These are phyloP conservation scores for Cephaloascus fragrans DNA, from an alignment of 805 yeast genomes.

Conservation along the genomic window DNA sequence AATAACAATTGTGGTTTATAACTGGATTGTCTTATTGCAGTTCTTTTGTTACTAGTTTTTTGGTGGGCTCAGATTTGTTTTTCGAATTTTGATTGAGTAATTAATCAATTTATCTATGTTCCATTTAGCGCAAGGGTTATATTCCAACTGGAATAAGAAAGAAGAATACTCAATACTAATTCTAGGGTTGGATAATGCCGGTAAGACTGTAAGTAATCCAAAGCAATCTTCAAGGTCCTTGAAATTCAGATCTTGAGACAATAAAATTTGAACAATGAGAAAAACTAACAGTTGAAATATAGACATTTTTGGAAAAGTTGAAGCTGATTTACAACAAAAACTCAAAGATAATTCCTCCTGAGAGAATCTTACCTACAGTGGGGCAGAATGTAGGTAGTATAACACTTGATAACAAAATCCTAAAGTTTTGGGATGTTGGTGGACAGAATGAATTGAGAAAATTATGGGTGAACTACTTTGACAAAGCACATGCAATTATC, in stretches of 20 bases:
- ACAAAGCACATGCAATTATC: conserved; percentile 81
- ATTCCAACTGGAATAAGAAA: conserved; percentile 44
- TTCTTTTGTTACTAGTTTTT: no score
- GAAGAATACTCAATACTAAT: conserved; percentile 75
- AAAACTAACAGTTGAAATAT: no score
- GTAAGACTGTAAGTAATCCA: conserved; percentile 62
- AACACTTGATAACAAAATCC: conserved; percentile 30
- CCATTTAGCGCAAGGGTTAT: conserved; percentile 55
- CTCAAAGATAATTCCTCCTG: conserved; percentile 37
- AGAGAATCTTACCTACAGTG: conserved; percentile 80
- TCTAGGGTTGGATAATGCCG: conserved; percentile 91
- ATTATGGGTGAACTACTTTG: conserved; percentile 83
- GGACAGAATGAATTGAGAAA: conserved; percentile 82
- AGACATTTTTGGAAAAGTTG: conserved; percentile 55
- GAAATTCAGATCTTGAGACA: conserved; percentile 11
- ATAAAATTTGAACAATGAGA: not conserved
- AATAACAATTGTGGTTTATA: no score
- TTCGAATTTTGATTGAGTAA: no score
- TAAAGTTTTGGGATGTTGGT: conserved; percentile 95
- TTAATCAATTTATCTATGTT: conserved; percentile 33
- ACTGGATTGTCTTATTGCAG: no score
- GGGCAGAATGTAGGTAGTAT: conserved; percentile 68
- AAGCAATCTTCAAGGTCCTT: conserved; percentile 6
- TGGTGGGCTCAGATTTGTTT: no score
- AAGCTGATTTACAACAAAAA: conserved; percentile 42